These are phyloP conservation scores for Emericellopsis terricola DNA, from an alignment of 495 filamentous ascomycete genomes.

Conservation along the genomic window DNA sequence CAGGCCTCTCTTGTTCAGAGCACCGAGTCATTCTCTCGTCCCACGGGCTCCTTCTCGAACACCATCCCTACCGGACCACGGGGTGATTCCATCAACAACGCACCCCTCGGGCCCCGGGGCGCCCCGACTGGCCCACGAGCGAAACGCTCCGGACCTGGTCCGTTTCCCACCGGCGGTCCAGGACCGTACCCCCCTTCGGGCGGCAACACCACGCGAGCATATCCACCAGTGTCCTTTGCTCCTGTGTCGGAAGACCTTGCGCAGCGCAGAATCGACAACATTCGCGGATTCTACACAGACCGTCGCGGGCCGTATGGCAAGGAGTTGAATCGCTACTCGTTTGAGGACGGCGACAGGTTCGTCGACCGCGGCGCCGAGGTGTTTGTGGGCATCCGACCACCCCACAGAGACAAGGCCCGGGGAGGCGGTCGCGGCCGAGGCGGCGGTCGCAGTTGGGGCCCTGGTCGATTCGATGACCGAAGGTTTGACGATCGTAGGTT, in stretches of 20 bases:
- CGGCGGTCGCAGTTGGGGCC: conserved; percentile 2
- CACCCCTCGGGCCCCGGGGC: conserved; percentile 23
- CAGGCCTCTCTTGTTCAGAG: conserved; percentile 25
- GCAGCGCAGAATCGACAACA: conserved; percentile 44
- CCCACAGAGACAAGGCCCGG: conserved; percentile 21
- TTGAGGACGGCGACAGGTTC: conserved; percentile 50
- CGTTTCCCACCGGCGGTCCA: not conserved
- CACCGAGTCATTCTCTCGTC: not conserved
- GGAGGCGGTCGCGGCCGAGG: conserved; percentile 3
- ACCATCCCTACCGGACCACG: not conserved
- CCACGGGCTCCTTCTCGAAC: not conserved
- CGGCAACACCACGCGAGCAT: conserved; percentile 9
- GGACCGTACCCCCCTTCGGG: not conserved
- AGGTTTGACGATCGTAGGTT: not conserved
- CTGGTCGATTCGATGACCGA: conserved; percentile 4
- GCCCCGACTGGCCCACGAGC: conserved; percentile 21
- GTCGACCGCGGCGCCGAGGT: conserved; percentile 65
- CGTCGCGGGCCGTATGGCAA: conserved; percentile 31
- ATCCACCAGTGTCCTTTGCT: conserved; percentile 20
- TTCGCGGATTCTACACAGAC: conserved; percentile 35
- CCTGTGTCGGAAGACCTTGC: conserved; percentile 35
- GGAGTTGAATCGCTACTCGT: conserved; percentile 57
- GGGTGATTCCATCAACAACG: conserved; percentile 2
- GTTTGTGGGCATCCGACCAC: conserved; percentile 34
- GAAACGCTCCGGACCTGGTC: not conserved